phyloP scores from a whole-genome alignment of 2,329 filamentous ascomycete species.

The Sordariomycetes sp. region DNA sequence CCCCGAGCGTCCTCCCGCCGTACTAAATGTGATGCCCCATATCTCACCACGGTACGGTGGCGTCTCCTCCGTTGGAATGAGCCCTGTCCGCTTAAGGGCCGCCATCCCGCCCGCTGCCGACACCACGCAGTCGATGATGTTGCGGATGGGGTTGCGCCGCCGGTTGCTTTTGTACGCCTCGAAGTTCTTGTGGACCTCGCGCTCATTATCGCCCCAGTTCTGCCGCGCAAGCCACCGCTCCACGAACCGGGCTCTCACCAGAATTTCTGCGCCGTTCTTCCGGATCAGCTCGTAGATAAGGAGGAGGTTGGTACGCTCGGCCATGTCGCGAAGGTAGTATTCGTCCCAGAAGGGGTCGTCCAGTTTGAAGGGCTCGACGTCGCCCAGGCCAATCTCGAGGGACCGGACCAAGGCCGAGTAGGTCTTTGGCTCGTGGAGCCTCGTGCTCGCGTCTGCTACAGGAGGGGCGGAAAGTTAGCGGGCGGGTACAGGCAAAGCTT shows the following conservation, averaged over 20 bases:
- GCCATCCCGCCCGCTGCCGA: constrained; percentile 35
- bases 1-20: background rate
- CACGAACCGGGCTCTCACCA: constrained; percentile 52
- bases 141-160: constrained; percentile 24
- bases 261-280: constrained; percentile 39
- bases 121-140: constrained; percentile 35
- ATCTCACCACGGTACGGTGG: constrained; percentile 12
- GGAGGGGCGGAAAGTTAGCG: background rate
- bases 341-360: constrained; percentile 47
- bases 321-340: constrained; percentile 46
- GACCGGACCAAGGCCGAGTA: constrained; percentile 47
- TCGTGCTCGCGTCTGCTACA: constrained; percentile 23
- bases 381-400: constrained; percentile 39
- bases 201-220: constrained; percentile 46
- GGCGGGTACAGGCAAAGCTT: background rate
- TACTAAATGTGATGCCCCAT: constrained; percentile 7
- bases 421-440: constrained; percentile 34
- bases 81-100: constrained; percentile 35
- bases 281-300: constrained; percentile 45
- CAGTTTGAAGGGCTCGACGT: constrained; percentile 35
- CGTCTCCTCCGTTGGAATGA: constrained; percentile 20
- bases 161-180: constrained; percentile 36
- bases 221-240: constrained; percentile 65
- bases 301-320: constrained; percentile 46
- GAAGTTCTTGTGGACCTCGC: constrained; percentile 41